These are phyloP conservation scores for Ogataea allantospora DNA, from an alignment of 805 yeast genomes.

Conservation along the genomic window DNA sequence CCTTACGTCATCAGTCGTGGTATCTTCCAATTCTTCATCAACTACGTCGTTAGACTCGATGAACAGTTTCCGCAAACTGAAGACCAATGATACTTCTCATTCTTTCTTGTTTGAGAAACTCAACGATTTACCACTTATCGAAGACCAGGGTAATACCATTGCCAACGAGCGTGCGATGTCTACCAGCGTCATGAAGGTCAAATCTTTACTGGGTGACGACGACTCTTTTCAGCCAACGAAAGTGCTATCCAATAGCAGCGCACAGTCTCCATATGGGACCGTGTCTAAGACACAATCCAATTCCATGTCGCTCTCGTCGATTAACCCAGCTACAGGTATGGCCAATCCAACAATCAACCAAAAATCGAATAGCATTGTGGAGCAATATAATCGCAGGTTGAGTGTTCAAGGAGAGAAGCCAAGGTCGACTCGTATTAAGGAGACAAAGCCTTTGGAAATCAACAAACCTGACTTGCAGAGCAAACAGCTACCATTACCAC, in stretches of 20 bases:
- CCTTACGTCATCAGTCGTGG: constrained; percentile 10
- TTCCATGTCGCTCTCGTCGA: constrained; percentile 8
- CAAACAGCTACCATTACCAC: neutral
- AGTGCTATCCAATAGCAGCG: constrained; percentile 13
- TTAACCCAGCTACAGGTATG: constrained; percentile 18
- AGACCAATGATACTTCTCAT: constrained; percentile 24
- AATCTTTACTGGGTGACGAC: constrained; percentile 24
- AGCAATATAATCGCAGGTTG: constrained; percentile 31
- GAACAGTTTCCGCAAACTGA: constrained; percentile 15
- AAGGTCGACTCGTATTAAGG: neutral
- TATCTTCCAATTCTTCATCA: constrained; percentile 18
- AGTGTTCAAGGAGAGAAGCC: constrained; percentile 16
- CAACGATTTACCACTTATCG: constrained; percentile 26
- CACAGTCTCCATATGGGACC: constrained; percentile 10
- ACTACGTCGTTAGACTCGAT: constrained; percentile 17
- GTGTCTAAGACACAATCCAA: constrained; percentile 3
- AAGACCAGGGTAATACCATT: constrained; percentile 20
- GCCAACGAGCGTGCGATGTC: constrained; percentile 14
- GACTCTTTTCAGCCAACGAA: constrained; percentile 12
- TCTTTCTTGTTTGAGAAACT: constrained; percentile 25
- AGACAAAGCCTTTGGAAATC: neutral
- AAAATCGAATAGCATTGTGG: constrained; percentile 26
- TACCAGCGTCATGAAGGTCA: constrained; percentile 20
- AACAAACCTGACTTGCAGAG: neutral
- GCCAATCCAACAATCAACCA: constrained; percentile 12